phyloP scores from a whole-genome alignment of 2,329 filamentous ascomycete genomes.

The Fusarium torreyae region DNA sequence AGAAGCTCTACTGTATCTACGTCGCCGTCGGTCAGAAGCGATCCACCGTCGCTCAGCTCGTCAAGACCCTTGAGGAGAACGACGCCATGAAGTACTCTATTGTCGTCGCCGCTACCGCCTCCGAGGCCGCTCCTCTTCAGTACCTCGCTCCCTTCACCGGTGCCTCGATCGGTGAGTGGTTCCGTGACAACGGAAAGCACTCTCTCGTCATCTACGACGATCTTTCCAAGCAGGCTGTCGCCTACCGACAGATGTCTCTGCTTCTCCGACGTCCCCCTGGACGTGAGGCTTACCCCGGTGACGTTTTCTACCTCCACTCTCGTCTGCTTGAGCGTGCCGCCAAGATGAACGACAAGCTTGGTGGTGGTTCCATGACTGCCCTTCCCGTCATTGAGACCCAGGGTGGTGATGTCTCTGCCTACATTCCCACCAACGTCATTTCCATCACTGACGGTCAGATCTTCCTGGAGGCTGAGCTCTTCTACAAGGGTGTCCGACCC shows the following conservation, averaged over 20 bases:
- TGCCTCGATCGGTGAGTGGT: slow-evolving; percentile 71
- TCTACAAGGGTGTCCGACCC: slow-evolving; percentile 99
- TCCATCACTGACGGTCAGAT: slow-evolving; percentile 99
- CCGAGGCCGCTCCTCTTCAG: slow-evolving; percentile 94
- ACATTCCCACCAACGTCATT: slow-evolving; percentile 99
- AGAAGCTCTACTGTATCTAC: slow-evolving; percentile 99
- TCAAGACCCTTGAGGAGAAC: slow-evolving; percentile 99
- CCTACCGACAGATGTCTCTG: slow-evolving; percentile 99
- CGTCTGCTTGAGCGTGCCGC: slow-evolving; percentile 99
- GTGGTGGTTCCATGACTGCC: slow-evolving; percentile 96
- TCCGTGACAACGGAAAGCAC: slow-evolving; percentile 89
- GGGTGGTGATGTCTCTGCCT: slow-evolving; percentile 99
- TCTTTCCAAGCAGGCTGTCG: slow-evolving; percentile 97
- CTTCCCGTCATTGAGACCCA: slow-evolving; percentile 99
- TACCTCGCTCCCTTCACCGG: slow-evolving; percentile 96
- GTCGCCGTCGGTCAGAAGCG: slow-evolving; percentile 99
- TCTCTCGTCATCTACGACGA: slow-evolving; percentile 94
- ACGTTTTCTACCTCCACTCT: slow-evolving; percentile 99
- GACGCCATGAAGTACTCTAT: slow-evolving; percentile 99
- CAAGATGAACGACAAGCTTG: slow-evolving; percentile 97
- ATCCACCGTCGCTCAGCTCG: slow-evolving; percentile 98
- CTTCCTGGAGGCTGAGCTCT: slow-evolving; percentile 98
- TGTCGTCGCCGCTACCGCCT: slow-evolving; percentile 95
- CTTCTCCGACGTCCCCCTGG: slow-evolving; percentile 97
- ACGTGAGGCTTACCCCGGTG: slow-evolving; percentile 99